Conservation (phyloP, 1,284 basidiomycete species). For the Leccinum subrobustum region DNA sequence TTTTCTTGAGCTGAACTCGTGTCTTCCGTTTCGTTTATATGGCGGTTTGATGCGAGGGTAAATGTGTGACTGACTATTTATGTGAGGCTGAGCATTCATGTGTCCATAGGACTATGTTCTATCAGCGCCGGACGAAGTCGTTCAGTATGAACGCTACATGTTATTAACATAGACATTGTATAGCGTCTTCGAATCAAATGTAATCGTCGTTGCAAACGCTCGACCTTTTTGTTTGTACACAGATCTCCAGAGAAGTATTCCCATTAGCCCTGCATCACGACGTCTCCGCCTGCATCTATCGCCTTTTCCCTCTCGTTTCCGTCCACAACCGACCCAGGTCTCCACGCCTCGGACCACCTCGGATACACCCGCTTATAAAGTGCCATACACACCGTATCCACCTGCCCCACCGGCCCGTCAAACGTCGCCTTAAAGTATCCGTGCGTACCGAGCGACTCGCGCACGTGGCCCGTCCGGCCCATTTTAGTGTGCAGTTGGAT, state of each 20-base stretch:
- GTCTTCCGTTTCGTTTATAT: background rate
- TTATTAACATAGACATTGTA: background rate
- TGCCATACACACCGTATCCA: slow-evolving; percentile 93
- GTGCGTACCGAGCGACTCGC: slow-evolving; percentile 94
- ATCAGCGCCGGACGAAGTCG: background rate
- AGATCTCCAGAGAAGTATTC: background rate
- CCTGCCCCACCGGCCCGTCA: slow-evolving; percentile 89
- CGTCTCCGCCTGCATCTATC: background rate
- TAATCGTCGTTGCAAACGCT: background rate
- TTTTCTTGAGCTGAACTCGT: background rate
- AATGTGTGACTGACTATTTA: background rate
- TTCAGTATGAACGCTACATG: background rate
- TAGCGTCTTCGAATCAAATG: background rate
- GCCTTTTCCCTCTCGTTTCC: background rate
- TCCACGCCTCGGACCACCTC: slow-evolving; percentile 68
- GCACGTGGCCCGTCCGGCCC: slow-evolving; percentile 90
- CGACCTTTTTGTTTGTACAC: background rate
- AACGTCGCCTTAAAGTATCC: slow-evolving; percentile 99
- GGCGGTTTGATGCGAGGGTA: background rate
- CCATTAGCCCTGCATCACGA: background rate
- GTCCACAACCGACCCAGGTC: background rate
- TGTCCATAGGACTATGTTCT: background rate
- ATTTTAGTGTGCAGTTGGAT: slow-evolving; percentile 93
- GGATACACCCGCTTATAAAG: slow-evolving; percentile 91
- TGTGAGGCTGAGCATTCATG: background rate